A percentile compares a stretch with the other conserved stretches of the same genome.
Evolutionary conservation across 2,329 filamentous ascomycete species (phyloP).

Genomic region (Stachybotrys elegans): DNA sequence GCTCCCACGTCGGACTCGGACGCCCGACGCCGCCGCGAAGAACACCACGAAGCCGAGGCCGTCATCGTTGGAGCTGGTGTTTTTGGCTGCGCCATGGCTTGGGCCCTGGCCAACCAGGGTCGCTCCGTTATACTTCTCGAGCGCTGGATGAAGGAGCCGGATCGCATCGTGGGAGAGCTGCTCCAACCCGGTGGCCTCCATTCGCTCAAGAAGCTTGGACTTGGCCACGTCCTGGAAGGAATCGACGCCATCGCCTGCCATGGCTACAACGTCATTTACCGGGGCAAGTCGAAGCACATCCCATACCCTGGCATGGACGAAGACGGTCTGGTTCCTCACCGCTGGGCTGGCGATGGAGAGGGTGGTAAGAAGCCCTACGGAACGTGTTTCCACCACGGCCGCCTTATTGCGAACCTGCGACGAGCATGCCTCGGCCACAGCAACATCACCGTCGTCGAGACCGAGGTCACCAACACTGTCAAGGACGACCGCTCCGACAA

Average conservation of each 20-base stretch:
- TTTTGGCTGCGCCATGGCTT: constrained; percentile 81
- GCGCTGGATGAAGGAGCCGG: constrained; percentile 82
- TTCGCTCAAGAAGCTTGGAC: constrained; percentile 73
- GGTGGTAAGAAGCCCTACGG: constrained; percentile 54
- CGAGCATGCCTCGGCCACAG: constrained; percentile 66
- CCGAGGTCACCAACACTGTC: constrained; percentile 73
- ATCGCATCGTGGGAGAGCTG: constrained; percentile 93
- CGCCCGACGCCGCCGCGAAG: constrained; percentile 40
- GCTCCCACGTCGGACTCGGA: constrained; percentile 28
- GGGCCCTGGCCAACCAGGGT: constrained; percentile 80
- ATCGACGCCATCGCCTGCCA: constrained; percentile 82
- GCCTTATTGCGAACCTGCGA: constrained; percentile 81
- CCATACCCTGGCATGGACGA: constrained; percentile 67
- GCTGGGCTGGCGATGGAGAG: constrained; percentile 29
- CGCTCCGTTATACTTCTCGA: constrained; percentile 88
- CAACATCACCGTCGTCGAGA: constrained; percentile 89
- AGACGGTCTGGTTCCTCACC: constrained; percentile 32
- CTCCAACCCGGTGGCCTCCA: constrained; percentile 87
- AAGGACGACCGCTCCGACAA: constrained; percentile 63
- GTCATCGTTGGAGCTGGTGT: constrained; percentile 91
- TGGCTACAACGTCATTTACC: constrained; percentile 85
- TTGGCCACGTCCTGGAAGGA: constrained; percentile 75
- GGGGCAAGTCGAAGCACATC: constrained; percentile 67
- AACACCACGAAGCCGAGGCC: constrained; percentile 68
- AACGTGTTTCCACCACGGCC: constrained; percentile 85